These are phyloP conservation scores for Umbelopsis sp. DNA, from an alignment of 192 early-diverging fungal species.

Conservation along the genomic window DNA sequence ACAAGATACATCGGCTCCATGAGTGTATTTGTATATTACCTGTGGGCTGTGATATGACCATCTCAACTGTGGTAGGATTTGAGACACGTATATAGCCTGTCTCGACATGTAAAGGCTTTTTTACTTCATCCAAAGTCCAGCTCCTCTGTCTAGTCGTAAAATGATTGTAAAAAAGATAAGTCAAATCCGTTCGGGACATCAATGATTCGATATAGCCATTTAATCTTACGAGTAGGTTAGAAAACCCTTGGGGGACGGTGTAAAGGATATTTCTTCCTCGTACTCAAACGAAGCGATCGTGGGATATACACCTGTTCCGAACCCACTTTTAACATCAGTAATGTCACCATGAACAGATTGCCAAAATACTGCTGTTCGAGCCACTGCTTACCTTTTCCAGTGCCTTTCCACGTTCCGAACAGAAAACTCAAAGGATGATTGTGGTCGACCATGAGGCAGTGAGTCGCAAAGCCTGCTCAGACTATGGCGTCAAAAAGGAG, in stretches of 20 bases:
- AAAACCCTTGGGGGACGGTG: conserved; percentile 20
- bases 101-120: conserved; percentile 19
- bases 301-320: conserved; percentile 14
- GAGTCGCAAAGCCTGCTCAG: no score
- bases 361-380: neutral
- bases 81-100: conserved; percentile 20
- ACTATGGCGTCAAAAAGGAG: no score
- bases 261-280: conserved; percentile 25
- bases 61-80: neutral
- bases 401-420: conserved; percentile 22
- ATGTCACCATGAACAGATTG: neutral
- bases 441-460: neutral
- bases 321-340: neutral
- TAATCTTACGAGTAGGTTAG: conserved; percentile 18
- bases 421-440: conserved; percentile 17
- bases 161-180: neutral
- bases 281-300: conserved; percentile 24
- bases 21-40: neutral
- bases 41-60: conserved; percentile 16
- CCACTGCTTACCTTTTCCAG: conserved; percentile 9
- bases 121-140: conserved; percentile 19
- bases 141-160: conserved; percentile 12
- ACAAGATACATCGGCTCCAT: no score
- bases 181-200: neutral
- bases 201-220: neutral